phyloP scores from a whole-genome alignment of 2,329 filamentous ascomycete genomes.

The Clonostachys sp. region DNA sequence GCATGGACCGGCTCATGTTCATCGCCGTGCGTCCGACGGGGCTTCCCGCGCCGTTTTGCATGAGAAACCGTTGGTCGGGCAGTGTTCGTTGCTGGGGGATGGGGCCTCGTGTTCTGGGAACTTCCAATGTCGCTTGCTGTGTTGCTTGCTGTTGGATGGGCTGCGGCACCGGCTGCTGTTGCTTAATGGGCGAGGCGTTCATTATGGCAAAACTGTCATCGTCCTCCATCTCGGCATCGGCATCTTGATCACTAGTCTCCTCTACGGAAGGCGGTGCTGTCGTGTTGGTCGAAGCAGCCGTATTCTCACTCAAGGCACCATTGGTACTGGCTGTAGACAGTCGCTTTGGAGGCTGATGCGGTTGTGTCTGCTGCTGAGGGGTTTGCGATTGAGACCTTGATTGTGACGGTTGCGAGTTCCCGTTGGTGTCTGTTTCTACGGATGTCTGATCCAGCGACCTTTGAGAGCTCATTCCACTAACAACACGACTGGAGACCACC shows the following conservation, averaged over 20 bases:
- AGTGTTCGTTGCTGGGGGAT: conserved; percentile 16
- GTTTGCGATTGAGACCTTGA: conserved; percentile 13
- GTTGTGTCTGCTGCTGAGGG: conserved; percentile 10
- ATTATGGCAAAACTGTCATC: conserved; percentile 51
- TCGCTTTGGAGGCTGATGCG: conserved; percentile 15
- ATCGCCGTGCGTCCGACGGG: conserved; percentile 27
- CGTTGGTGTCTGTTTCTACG: conserved; percentile 12
- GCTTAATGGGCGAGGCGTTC: conserved; percentile 30
- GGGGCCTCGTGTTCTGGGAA: conserved; percentile 31
- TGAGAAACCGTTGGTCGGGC: conserved; percentile 33
- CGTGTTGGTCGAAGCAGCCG: conserved; percentile 20
- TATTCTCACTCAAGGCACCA: conserved; percentile 24
- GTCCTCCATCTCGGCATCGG: conserved; percentile 51
- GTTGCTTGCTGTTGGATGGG: conserved; percentile 32
- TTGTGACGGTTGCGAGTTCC: conserved; percentile 12
- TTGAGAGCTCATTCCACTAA: conserved; percentile 43
- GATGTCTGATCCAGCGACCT: conserved; percentile 34
- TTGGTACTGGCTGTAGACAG: conserved; percentile 28
- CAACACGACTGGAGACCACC: conserved; percentile 43
- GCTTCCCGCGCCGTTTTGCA: conserved; percentile 31
- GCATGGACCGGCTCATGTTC: conserved; percentile 37
- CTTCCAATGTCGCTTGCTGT: conserved; percentile 34
- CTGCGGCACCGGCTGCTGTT: conserved; percentile 16
- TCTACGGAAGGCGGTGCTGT: conserved; percentile 33
- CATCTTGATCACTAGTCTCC: conserved; percentile 40